Percentiles rank a stretch among this genome's conserved stretches.
Conservation (phyloP, 2,329 filamentous ascomycete genomes). For the Cytospora piceicola region DNA sequence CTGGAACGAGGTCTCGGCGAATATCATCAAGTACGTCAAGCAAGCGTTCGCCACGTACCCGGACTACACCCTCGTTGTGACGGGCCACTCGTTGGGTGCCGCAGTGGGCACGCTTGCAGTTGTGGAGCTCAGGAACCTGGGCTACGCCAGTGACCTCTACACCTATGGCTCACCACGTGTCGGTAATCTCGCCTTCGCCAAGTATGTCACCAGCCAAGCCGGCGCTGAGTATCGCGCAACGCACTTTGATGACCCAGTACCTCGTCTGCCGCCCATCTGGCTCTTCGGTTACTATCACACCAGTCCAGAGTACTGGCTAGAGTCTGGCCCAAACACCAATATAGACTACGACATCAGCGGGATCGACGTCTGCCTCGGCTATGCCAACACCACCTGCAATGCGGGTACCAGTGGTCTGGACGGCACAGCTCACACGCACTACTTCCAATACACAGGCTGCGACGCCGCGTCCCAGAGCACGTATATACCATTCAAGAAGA, state of each 20-base stretch:
- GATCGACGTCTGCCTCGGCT: slow-evolving; percentile 54
- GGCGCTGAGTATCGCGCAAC: slow-evolving; percentile 64
- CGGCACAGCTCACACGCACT: slow-evolving; percentile 50
- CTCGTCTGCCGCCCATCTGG: slow-evolving; percentile 65
- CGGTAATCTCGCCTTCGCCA: slow-evolving; percentile 59
- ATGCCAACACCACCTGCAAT: slow-evolving; percentile 54
- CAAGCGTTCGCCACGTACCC: slow-evolving; percentile 52
- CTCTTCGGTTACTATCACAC: slow-evolving; percentile 65
- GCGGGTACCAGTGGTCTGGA: slow-evolving; percentile 52
- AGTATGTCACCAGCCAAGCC: slow-evolving; percentile 56
- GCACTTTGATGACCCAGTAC: slow-evolving; percentile 68
- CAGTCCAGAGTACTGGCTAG: slow-evolving; percentile 71
- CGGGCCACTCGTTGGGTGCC: slow-evolving; percentile 71
- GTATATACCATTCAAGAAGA: slow-evolving; percentile 35
- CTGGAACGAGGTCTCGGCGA: slow-evolving; percentile 57
- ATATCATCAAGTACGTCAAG: slow-evolving; percentile 49
- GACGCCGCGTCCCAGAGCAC: slow-evolving; percentile 43
- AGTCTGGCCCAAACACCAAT: slow-evolving; percentile 40
- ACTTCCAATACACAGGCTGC: slow-evolving; percentile 49
- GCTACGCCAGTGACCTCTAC: slow-evolving; percentile 58
- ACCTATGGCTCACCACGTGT: slow-evolving; percentile 70
- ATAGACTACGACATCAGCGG: slow-evolving; percentile 45
- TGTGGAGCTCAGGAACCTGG: slow-evolving; percentile 56
- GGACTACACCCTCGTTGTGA: slow-evolving; percentile 57
- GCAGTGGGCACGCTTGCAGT: slow-evolving; percentile 65